Base-by-base conservation (phyloP, 2,329 filamentous ascomycete genomes). In the Volutella citrinella region DNA sequence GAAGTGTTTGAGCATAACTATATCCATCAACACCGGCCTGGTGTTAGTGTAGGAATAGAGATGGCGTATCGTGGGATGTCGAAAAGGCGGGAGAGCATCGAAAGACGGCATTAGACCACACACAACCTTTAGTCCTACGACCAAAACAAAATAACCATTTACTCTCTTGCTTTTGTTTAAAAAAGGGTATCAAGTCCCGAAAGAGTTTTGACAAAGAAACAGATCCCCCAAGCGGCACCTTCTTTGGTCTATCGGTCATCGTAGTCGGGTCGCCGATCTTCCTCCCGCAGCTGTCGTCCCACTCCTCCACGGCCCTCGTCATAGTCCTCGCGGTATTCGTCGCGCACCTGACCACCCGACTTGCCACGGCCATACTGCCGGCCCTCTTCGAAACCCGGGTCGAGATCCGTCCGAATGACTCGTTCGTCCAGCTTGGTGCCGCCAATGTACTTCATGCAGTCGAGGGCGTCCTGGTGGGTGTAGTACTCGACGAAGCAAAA, bases 401-500 rank as follows among this genome's bases (percentile, higher is more conserved):
- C 93, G 30, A 97, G 65, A 68, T 98, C 93, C 16, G 91, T 95
- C 40, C 93, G 78, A 57, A 98, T 96, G 57, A 98, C 84, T 52
- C 93, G 82, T 73, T 98, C 93, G 63, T 98, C 93, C 27, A 98
- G 78, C 70, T 98, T 98, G 21, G 93, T 98, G 38, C 93, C 93
- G 36, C 93, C 93, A 55, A 98, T 84, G 61, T 97, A 98, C 68
- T 97, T 98, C 82, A 98, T 83, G 66, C 91, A 97, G 62, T 98
- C 93, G 30, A 98, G 76, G 8, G 93, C 93, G 63, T 98, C 93
- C 59, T 95, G 84, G 63, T 97, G 93, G 19, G 84, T 96, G 70
- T 96, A 97, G 69, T 98, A 98, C 67, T 98, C 93, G 56, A 98
- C 93, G 59, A 98, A 98, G 73, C 93, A 98, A 74, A 98, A 98